A percentile compares a stretch with the other conserved stretches of the same genome.
These are phyloP conservation scores for Metarhizium anisopliae DNA, from an alignment of 2,329 filamentous ascomycete species.

Conservation along the genomic window DNA sequence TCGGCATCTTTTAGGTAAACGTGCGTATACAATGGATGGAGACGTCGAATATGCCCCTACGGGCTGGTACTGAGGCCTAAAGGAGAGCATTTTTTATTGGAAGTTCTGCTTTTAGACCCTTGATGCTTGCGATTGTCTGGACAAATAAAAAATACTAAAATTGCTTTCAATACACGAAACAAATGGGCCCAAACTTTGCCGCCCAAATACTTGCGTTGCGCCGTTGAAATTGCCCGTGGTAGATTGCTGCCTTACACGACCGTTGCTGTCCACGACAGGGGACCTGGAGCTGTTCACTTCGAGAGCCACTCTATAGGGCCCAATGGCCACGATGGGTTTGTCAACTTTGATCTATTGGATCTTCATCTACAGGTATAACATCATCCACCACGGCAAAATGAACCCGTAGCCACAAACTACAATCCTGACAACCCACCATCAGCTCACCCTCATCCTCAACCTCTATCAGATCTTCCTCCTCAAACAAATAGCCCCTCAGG, in stretches of 20 bases:
- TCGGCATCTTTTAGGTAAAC: constrained; percentile 40
- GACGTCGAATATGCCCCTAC: constrained; percentile 25
- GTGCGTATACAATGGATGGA: constrained; percentile 28
- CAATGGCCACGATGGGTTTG: neutral
- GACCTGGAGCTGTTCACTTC: neutral
- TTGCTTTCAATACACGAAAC: constrained; percentile 25
- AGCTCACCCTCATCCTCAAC: constrained; percentile 49
- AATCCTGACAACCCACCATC: constrained; percentile 56
- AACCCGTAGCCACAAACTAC: constrained; percentile 57
- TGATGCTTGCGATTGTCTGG: constrained; percentile 45
- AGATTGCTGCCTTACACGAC: too few species aligned
- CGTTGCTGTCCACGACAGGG: too few species aligned
- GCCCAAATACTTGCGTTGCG: neutral
- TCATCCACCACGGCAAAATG: constrained; percentile 49
- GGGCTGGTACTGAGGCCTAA: constrained; percentile 29
- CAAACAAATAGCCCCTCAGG: constrained; percentile 47
- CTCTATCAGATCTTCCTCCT: constrained; percentile 50
- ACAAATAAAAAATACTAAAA: constrained; percentile 45
- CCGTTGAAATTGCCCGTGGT: too few species aligned
- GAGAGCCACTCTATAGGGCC: neutral
- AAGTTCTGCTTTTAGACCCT: constrained; percentile 46
- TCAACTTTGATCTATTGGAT: constrained; percentile 14
- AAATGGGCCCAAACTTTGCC: neutral
- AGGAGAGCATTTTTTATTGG: constrained; percentile 37
- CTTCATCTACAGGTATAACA: constrained; percentile 12